Base-by-base conservation (phyloP, 257 asterid genomes). In the Solanum appendiculatum region DNA sequence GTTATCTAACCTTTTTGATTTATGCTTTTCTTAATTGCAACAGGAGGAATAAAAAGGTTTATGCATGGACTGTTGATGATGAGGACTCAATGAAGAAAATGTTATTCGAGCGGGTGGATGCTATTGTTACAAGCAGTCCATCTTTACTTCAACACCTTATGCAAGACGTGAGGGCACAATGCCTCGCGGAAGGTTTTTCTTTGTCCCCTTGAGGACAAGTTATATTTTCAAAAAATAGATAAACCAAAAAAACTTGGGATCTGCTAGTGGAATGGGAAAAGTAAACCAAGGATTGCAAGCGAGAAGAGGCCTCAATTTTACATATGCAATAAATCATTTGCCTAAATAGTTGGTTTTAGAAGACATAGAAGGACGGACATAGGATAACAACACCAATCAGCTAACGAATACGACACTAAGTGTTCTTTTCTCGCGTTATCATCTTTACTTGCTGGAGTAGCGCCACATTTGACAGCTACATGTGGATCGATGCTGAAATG, bases 31-130 rank as follows among this genome's bases (percentile, higher is more conserved):
- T 85, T 77, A 68, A 21, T 74, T 51, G 27, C 36, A 81, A 90
- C 96, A 96, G 99, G 94, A 92, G 94, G 89, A 91, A 92, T 31
- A 96, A 96, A 93, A 95, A 94, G 92, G 98, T 95, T 27, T 96
- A 91, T 64, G 96, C 95, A 5, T 96, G 99, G 99, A 94, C 98
- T 0, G 99, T 96, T 27, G 98, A 96, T 82, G 97, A 95, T 34
- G 95, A 94, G 90, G 92, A 86, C 74, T 87, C 91, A 39, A 96
- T 96, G 98, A 90, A 89, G 91, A 92, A 87, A 75, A 92, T 96
- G 98, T 81, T 96, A 91, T 69, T 46, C 73, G 94, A 93, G 93
- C 89, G 85, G 20, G 98, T 94, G 86, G 99, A 96, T 89, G 98
- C 93, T 86, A 93, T 96, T 70, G 93, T 96, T 44, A 95, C 99